Evolutionary conservation across 176 grass and related monocot genomes (phyloP).

Genomic region (Avena insularis): DNA sequence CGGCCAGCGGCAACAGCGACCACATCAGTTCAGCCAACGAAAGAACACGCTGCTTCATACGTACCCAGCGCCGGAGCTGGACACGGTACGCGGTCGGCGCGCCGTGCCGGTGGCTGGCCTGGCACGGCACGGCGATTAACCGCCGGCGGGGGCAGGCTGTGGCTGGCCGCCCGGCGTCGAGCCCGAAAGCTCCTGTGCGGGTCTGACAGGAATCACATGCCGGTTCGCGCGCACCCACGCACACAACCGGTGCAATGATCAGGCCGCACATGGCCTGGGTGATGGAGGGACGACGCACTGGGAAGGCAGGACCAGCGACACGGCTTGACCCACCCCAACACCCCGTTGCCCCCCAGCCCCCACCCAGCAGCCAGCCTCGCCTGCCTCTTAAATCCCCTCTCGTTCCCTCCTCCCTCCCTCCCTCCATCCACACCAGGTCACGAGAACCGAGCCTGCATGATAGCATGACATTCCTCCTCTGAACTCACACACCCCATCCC

Average conservation of each 20-base stretch:
- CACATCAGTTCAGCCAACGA: neutral
- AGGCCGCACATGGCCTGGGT: conserved; percentile 50
- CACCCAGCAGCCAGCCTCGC: neutral
- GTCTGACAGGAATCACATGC: conserved; percentile 66
- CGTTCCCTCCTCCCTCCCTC: neutral
- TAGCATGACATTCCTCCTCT: conserved; percentile 42
- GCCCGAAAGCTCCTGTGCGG: conserved; percentile 27
- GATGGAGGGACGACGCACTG: neutral
- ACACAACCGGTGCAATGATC: conserved; percentile 41
- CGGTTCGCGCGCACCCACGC: conserved; percentile 36
- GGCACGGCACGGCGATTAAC: conserved; percentile 5
- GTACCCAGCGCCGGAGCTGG: neutral
- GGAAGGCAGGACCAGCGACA: conserved; percentile 55
- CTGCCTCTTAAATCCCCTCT: conserved; percentile 24
- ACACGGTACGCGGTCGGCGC: neutral
- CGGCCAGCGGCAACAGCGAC: neutral
- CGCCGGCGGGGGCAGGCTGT: neutral
- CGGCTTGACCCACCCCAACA: conserved; percentile 58
- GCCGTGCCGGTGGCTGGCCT: neutral
- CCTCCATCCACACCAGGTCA: neutral
- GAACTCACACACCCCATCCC: conserved; percentile 39
- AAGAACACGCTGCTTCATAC: neutral
- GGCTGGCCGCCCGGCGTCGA: neutral
- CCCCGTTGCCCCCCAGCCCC: conserved; percentile 6
- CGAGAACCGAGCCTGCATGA: conserved; percentile 25